Conservation (phyloP, 257 asterid species). For the Galeopsis tetrahit region DNA sequence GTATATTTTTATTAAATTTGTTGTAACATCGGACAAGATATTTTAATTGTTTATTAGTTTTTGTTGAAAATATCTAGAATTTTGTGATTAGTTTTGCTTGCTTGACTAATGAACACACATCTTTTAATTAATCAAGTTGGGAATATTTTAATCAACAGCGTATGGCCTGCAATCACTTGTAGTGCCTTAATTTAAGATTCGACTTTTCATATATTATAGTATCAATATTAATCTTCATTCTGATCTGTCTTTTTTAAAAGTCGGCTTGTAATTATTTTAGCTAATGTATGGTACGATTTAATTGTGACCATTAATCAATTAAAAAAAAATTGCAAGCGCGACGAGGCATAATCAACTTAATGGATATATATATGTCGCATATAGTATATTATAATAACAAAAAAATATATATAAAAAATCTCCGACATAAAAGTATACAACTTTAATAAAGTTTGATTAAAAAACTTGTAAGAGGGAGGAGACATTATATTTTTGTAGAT, state of each 20-base stretch:
- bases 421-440: too few species aligned
- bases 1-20: conserved; percentile 9
- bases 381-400: too few species aligned
- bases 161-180: conserved; percentile 50
- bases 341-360: too few species aligned
- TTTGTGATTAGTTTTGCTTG: conserved; percentile 30
- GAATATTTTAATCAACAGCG: conserved; percentile 35
- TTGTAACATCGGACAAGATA: conserved; percentile 27
- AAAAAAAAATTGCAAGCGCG: neutral
- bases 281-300: conserved; percentile 25
- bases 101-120: conserved; percentile 16
- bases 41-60: conserved; percentile 29
- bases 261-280: neutral
- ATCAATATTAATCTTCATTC: neutral
- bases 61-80: conserved; percentile 40
- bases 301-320: conserved; percentile 28
- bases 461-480: too few species aligned
- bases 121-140: neutral
- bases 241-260: conserved; percentile 19
- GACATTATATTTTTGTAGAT: neutral
- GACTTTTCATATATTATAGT: conserved; percentile 9
- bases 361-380: too few species aligned
- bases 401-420: too few species aligned
- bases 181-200: conserved; percentile 34
- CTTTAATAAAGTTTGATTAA: too few species aligned